phyloP scores from a whole-genome alignment of 139 green algal species.

The Prasinococcaceae sp. region DNA sequence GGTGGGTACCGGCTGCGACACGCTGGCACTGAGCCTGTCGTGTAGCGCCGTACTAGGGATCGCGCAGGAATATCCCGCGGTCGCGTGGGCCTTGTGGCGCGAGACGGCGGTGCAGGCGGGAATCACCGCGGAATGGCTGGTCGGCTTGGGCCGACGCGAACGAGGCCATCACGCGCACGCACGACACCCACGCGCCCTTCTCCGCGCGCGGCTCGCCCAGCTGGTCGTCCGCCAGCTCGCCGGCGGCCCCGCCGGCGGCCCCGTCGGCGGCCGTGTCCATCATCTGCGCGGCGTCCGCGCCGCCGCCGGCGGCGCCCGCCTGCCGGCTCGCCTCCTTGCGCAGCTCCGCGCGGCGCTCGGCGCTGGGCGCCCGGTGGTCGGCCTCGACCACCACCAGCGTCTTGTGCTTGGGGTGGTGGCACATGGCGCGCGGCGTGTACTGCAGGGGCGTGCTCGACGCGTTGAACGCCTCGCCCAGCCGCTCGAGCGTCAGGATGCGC shows the following conservation, averaged over 20 bases:
- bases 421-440: conserved; percentile 85
- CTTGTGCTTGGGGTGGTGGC: conserved; percentile 58
- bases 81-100: no score
- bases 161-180: conserved; percentile 73
- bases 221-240: conserved; percentile 29
- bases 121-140: no score
- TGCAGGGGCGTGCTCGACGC: conserved; percentile 49
- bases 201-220: conserved; percentile 49
- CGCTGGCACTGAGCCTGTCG: no score
- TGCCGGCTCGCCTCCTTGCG: conserved; percentile 3
- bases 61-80: no score
- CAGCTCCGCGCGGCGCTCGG: conserved; percentile 14
- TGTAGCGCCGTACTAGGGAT: no score
- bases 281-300: conserved; percentile 17
- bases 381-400: conserved; percentile 52
- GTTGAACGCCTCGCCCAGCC: conserved; percentile 87
- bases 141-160: no score
- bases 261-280: no score
- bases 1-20: no score
- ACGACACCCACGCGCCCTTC: conserved; percentile 72
- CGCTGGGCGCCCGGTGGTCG: conserved; percentile 50
- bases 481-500: conserved; percentile 78
- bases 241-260: no score
- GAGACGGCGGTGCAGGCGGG: no score
- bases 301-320: conserved; percentile 5